phyloP scores from a whole-genome alignment of 495 filamentous ascomycete genomes.

The Aspergillus taichungensis region DNA sequence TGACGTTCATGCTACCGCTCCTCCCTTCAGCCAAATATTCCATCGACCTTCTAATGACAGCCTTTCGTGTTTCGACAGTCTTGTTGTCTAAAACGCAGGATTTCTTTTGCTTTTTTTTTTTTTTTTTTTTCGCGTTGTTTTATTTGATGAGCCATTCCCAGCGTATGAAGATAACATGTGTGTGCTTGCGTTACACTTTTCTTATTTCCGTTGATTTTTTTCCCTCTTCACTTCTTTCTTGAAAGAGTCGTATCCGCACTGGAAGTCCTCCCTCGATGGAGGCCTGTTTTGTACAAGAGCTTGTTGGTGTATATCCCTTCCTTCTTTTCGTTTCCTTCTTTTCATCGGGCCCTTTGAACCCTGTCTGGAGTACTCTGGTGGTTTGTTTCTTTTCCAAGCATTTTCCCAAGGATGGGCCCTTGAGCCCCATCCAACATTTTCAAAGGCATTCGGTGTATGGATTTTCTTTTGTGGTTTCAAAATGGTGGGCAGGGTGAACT shows the following conservation, averaged over 20 bases:
- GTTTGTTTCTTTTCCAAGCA: background rate
- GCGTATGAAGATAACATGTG: slow-evolving; percentile 16
- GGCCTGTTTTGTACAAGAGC: slow-evolving; percentile 11
- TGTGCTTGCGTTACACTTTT: slow-evolving; percentile 1
- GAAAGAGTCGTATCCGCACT: background rate
- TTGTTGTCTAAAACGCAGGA: slow-evolving; percentile 18
- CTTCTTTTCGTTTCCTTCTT: background rate
- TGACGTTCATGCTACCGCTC: slow-evolving; percentile 23
- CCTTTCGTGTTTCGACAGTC: slow-evolving; percentile 23
- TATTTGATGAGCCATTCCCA: slow-evolving; percentile 9
- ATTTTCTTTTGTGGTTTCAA: no score
- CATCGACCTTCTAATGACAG: slow-evolving; percentile 29
- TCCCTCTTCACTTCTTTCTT: background rate
- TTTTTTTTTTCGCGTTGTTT: slow-evolving; percentile 9
- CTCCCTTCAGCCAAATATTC: slow-evolving; percentile 40
- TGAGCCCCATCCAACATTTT: no score
- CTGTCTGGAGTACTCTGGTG: slow-evolving; percentile 14
- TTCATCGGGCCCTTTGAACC: background rate
- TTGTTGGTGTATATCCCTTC: slow-evolving; percentile 11
- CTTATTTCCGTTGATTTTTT: background rate
- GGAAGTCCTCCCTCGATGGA: background rate
- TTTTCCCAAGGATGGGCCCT: no score
- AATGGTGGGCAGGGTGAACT: no score
- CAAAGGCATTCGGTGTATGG: no score
- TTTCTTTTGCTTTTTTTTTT: slow-evolving; percentile 7